A percentile compares a stretch with the other conserved stretches of the same genome.
phyloP scores from a whole-genome alignment of 805 yeast genomes.

The Pichia insulana region DNA sequence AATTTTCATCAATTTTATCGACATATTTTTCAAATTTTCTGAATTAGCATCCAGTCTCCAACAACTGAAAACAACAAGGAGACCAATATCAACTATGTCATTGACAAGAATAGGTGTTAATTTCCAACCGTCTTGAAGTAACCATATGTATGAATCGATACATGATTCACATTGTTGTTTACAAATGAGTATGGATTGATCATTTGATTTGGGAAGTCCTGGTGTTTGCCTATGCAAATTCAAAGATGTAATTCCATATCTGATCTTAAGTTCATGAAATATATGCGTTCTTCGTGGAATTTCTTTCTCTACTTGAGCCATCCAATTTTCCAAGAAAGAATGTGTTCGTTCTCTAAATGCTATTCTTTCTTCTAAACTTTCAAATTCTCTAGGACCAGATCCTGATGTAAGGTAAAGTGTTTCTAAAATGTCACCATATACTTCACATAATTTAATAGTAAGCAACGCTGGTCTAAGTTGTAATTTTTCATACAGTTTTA shows the following conservation, averaged over 20 bases:
- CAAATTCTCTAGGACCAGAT: slow-evolving; percentile 11
- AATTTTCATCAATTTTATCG: slow-evolving; percentile 9
- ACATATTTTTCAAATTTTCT: slow-evolving; percentile 11
- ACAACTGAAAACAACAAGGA: slow-evolving; percentile 20
- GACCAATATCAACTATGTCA: slow-evolving; percentile 17
- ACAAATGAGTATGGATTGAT: slow-evolving; percentile 13
- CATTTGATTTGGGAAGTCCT: slow-evolving; percentile 14
- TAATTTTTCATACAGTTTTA: slow-evolving; percentile 10
- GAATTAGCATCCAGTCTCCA: slow-evolving; percentile 19
- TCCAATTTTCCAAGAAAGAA: slow-evolving; percentile 14
- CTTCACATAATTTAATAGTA: slow-evolving; percentile 15
- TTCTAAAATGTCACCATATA: slow-evolving; percentile 20
- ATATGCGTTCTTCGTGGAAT: slow-evolving; percentile 14
- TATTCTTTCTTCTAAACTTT: slow-evolving; percentile 12
- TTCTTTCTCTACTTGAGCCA: slow-evolving; percentile 13
- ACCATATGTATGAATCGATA: slow-evolving; percentile 11
- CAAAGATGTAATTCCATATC: slow-evolving; percentile 16
- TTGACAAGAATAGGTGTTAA: slow-evolving; percentile 16
- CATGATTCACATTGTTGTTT: slow-evolving; percentile 15
- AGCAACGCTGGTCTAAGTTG: slow-evolving; percentile 18
- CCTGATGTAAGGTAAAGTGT: slow-evolving; percentile 17
- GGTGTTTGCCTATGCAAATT: slow-evolving; percentile 19
- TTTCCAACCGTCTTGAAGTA: slow-evolving; percentile 13
- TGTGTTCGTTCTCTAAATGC: slow-evolving; percentile 11
- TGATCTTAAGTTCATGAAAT: slow-evolving; percentile 15